phyloP scores from a whole-genome alignment of 2,329 filamentous ascomycete genomes.

The Hymenoscyphus infarciens region DNA sequence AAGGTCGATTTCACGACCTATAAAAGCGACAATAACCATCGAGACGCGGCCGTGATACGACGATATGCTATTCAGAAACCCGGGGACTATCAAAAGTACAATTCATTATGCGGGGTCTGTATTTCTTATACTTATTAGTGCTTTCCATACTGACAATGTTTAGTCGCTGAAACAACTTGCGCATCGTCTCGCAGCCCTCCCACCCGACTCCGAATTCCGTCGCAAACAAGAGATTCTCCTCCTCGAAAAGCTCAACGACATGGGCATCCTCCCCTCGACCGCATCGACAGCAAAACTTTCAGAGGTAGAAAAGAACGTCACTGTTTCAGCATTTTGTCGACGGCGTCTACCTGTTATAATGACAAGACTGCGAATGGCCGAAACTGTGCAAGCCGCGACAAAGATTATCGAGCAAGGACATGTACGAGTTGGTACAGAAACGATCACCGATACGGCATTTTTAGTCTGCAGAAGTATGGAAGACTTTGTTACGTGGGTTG shows the following conservation, averaged over 20 bases:
- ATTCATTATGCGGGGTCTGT: conserved; percentile 63
- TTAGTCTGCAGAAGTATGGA: conserved; percentile 86
- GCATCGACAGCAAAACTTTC: conserved; percentile 68
- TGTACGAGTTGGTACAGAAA: conserved; percentile 85
- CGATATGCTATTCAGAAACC: conserved; percentile 91
- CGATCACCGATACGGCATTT: conserved; percentile 85
- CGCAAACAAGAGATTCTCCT: conserved; percentile 82
- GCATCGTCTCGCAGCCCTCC: conserved; percentile 80
- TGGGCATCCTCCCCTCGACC: conserved; percentile 74
- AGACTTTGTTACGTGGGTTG: conserved; percentile 95
- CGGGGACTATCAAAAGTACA: conserved; percentile 73
- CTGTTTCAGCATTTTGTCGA: conserved; percentile 83
- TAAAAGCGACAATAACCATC: conserved; percentile 83
- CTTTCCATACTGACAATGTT: conserved; percentile 21
- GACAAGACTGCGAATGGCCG: conserved; percentile 86
- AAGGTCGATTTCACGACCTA: conserved; percentile 95
- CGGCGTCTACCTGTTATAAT: conserved; percentile 84
- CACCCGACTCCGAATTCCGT: conserved; percentile 72
- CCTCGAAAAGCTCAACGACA: conserved; percentile 87
- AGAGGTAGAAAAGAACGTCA: conserved; percentile 82
- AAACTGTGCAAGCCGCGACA: conserved; percentile 78
- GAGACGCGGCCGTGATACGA: conserved; percentile 73
- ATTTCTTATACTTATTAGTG: conserved; percentile 18
- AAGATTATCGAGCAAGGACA: conserved; percentile 94
- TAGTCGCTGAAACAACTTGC: conserved; percentile 85